These are phyloP conservation scores for Pseudogymnoascus sp. DNA, from an alignment of 2,329 filamentous ascomycete genomes.

Conservation along the genomic window DNA sequence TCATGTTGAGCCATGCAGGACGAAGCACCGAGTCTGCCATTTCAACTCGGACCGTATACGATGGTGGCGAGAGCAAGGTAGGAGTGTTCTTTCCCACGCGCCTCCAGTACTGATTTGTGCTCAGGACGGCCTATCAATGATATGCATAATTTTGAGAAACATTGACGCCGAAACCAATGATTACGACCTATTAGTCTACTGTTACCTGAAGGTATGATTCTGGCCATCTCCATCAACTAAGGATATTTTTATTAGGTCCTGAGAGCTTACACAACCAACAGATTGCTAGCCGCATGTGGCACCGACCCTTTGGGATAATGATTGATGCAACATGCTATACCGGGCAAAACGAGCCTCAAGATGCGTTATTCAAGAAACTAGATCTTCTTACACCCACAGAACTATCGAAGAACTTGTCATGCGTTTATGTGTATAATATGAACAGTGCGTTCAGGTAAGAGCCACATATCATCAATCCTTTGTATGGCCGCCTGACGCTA, in stretches of 20 bases:
- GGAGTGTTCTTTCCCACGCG: background rate
- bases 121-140: slow-evolving; percentile 59
- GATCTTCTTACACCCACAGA: slow-evolving; percentile 57
- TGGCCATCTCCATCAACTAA: background rate
- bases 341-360: slow-evolving; percentile 58
- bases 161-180: slow-evolving; percentile 60
- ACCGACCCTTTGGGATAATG: slow-evolving; percentile 59
- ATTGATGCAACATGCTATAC: slow-evolving; percentile 65
- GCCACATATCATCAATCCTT: background rate
- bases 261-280: slow-evolving; percentile 24
- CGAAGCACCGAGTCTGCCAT: slow-evolving; percentile 57
- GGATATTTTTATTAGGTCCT: background rate
- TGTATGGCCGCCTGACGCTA: background rate
- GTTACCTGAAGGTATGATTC: slow-evolving; percentile 54
- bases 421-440: slow-evolving; percentile 67
- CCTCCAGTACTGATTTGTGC: slow-evolving; percentile 12
- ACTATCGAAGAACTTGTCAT: slow-evolving; percentile 49
- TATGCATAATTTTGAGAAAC: slow-evolving; percentile 61
- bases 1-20: slow-evolving; percentile 64
- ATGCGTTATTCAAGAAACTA: slow-evolving; percentile 57
- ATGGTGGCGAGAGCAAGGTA: slow-evolving; percentile 63
- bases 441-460: slow-evolving; percentile 62
- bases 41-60: slow-evolving; percentile 59
- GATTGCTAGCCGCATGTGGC: slow-evolving; percentile 65
- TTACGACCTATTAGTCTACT: slow-evolving; percentile 59